phyloP scores from a whole-genome alignment of 768 basidiomycete genomes.

The Suillus brevipes region DNA sequence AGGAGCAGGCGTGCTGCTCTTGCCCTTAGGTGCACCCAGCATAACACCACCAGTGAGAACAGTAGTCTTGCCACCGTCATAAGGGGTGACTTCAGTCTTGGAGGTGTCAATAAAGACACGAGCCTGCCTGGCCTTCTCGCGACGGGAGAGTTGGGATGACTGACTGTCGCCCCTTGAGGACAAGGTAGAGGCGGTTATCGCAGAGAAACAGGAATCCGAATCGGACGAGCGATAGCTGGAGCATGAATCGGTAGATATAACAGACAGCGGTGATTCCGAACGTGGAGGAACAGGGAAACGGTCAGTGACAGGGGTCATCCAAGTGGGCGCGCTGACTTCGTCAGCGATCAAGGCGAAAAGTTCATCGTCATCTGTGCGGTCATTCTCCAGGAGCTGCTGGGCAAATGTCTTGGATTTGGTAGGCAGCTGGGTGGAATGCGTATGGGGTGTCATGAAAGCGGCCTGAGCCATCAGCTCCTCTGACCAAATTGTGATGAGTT shows the following conservation, averaged over 20 bases:
- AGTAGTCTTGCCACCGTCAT: constrained; percentile 86
- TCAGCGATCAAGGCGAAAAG: constrained; percentile 75
- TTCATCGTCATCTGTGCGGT: constrained; percentile 69
- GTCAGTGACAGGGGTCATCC: constrained; percentile 64
- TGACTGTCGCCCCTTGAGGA: constrained; percentile 45
- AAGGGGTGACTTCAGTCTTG: constrained; percentile 80
- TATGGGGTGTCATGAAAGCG: constrained; percentile 15
- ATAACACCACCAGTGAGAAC: constrained; percentile 87
- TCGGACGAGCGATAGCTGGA: constrained; percentile 65
- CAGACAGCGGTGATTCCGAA: constrained; percentile 60
- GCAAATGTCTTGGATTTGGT: constrained; percentile 59
- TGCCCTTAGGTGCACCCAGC: constrained; percentile 56
- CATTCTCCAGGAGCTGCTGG: constrained; percentile 72
- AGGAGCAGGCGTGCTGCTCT: constrained; percentile 25
- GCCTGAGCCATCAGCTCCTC: constrained; percentile 43
- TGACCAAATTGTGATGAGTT: constrained; percentile 68
- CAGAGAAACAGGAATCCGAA: constrained; percentile 72
- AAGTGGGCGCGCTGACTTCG: constrained; percentile 66
- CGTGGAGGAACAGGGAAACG: constrained; percentile 55
- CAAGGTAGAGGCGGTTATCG: constrained; percentile 55
- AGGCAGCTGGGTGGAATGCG: constrained; percentile 18
- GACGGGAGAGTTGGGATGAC: constrained; percentile 57
- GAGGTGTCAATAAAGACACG: constrained; percentile 73
- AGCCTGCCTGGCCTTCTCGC: constrained; percentile 66
- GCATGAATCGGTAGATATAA: constrained; percentile 51